Base-by-base conservation (phyloP, 164 flowering plant genomes). In the Vitis rupestris region DNA sequence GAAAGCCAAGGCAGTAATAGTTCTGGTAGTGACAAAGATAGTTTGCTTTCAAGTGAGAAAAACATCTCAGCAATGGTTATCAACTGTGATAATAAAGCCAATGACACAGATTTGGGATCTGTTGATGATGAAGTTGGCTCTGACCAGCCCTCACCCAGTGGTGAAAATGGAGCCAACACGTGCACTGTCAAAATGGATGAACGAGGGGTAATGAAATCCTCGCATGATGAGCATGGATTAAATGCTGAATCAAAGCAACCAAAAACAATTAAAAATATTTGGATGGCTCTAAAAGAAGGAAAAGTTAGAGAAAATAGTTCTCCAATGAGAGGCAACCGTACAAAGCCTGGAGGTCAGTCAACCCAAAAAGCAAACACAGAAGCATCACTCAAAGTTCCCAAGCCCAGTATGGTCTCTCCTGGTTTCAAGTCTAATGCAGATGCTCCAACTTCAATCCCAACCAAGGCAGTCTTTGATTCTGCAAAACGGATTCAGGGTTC, bases 1-100 rank as follows among this genome's bases (percentile, higher is more conserved):
- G 92, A 87, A 74, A 93, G 97, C 83, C 94, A 88, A 80, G 86
- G 78, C 76, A 93, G 97, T 72, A 89, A 80, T 74, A 83, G 95
- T 70, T 88, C 98, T 58, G 77, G 86, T 74, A 91, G 95, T 71
- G 99, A 93, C 63, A 88, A 74, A 76, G 97, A 89, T 30, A 88
- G 94, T 77, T 76, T 89, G 49, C 75, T 75, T 64, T 86, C 90
- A 50, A 82, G 82, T 78, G 98, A 87, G 55, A 89, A 77, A 71
- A 84, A 75, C 74, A 74, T 64, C 9, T 67, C 79, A 49, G 74
- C 48, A 16, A 50, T 70, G 53, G 77, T 66, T 11, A 56, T 71
- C 61, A 80, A 78, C 68, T 75, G 83, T 66, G 87, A 85, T 52
- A 76, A 73, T 63, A 89, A 80, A 76, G 78, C 77, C 15, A 78